These are phyloP conservation scores for Paramyrothecium sp. DNA, from an alignment of 2,329 filamentous ascomycete genomes.

Conservation along the genomic window DNA sequence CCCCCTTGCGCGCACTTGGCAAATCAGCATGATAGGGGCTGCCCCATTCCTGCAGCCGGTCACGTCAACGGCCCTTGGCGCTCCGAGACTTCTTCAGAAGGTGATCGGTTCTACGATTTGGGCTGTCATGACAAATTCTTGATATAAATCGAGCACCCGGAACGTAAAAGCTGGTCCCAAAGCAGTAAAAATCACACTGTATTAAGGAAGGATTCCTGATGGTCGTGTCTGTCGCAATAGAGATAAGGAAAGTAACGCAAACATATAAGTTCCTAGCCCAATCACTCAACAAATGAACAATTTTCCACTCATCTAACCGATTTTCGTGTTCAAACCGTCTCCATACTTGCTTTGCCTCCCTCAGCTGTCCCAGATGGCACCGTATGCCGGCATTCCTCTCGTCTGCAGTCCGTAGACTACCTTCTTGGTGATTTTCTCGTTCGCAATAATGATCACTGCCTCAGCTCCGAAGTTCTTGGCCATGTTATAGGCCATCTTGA, in stretches of 20 bases:
- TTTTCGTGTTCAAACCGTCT: background rate
- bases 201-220: background rate
- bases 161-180: background rate
- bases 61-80: no score
- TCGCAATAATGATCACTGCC: constrained; percentile 72
- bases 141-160: background rate
- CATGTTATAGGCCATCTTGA: constrained; percentile 50
- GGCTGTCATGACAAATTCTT: no score
- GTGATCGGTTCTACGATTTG: no score
- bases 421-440: constrained; percentile 64
- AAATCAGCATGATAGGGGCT: no score
- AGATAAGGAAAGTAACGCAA: background rate
- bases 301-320: background rate
- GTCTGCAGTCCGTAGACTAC: constrained; percentile 68
- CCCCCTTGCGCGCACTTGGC: no score
- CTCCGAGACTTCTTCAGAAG: no score
- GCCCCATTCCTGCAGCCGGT: no score
- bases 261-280: background rate
- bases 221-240: background rate
- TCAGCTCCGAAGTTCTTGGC: constrained; percentile 57
- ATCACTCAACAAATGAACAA: background rate
- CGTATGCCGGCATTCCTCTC: constrained; percentile 65
- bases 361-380: constrained; percentile 68
- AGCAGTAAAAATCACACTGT: background rate
- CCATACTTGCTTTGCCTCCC: background rate